Evolutionary conservation across 2,329 filamentous ascomycete species (phyloP).

Genomic region (Sarocladium strictum): DNA sequence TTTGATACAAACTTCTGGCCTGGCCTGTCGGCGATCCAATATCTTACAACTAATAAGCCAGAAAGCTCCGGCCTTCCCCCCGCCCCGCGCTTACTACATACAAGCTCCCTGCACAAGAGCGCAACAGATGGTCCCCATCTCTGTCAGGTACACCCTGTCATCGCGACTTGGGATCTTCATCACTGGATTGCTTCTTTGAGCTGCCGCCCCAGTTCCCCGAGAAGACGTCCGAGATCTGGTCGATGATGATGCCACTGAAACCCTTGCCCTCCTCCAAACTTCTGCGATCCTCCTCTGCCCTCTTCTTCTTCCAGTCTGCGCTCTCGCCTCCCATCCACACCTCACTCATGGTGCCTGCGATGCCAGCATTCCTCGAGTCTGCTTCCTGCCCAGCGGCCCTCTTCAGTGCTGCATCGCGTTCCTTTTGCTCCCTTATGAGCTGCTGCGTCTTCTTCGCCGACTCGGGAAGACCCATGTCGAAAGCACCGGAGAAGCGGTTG

Average conservation of each 20-base stretch:
- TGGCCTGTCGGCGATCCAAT: neutral
- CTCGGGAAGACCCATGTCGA: conserved; percentile 52
- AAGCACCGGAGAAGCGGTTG: conserved; percentile 35
- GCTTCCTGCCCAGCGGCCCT: conserved; percentile 14
- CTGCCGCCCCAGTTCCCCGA: conserved; percentile 29
- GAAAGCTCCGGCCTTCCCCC: neutral
- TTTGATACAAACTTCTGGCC: neutral
- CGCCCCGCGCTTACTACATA: no score
- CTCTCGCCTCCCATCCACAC: conserved; percentile 55
- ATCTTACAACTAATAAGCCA: neutral
- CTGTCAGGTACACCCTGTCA: neutral
- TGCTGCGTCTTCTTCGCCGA: conserved; percentile 41
- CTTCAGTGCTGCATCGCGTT: conserved; percentile 26
- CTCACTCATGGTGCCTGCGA: conserved; percentile 28
- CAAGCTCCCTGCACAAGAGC: no score
- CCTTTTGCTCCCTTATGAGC: conserved; percentile 40
- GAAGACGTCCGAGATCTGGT: conserved; percentile 51
- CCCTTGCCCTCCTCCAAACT: conserved; percentile 51
- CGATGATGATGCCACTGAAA: conserved; percentile 49
- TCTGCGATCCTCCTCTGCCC: conserved; percentile 44
- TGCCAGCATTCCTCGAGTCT: conserved; percentile 15
- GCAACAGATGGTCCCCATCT: neutral
- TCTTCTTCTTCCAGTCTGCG: conserved; percentile 48
- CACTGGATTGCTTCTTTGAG: conserved; percentile 20
- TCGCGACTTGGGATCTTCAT: conserved; percentile 10